These are phyloP conservation scores for Solanum paucissectum DNA, from an alignment of 257 asterid genomes.

Conservation along the genomic window DNA sequence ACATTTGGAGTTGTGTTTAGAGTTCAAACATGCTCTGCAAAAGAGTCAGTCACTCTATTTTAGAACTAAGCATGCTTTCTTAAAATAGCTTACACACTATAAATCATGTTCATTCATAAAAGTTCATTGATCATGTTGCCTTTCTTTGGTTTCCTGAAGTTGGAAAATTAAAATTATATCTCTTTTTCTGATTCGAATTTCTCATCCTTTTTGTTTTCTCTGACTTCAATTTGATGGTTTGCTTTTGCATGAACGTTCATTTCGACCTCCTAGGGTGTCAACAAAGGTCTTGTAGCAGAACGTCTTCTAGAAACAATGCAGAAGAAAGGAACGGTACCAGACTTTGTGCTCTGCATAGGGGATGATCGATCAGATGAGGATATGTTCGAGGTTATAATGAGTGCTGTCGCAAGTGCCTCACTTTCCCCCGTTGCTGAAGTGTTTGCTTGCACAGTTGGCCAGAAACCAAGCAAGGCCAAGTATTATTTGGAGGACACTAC, in stretches of 20 bases:
- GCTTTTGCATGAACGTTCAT: neutral
- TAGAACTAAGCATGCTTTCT: neutral
- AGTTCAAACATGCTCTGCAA: neutral
- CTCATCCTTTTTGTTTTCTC: neutral
- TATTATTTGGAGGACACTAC: constrained; percentile 60
- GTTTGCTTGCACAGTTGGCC: constrained; percentile 77
- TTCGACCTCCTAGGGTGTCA: constrained; percentile 43
- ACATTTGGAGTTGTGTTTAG: neutral
- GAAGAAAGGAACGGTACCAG: constrained; percentile 46
- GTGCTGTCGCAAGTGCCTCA: constrained; percentile 40
- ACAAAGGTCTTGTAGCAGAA: constrained; percentile 65
- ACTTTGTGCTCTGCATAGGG: constrained; percentile 75
- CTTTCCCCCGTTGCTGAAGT: constrained; percentile 76
- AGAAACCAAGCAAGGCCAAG: constrained; percentile 74
- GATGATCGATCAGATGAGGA: constrained; percentile 85
- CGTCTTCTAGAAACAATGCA: constrained; percentile 46
- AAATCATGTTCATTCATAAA: neutral
- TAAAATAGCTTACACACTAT: neutral
- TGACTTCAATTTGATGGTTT: neutral
- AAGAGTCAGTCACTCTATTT: neutral
- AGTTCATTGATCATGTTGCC: neutral
- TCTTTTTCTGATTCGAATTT: neutral
- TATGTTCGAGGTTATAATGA: constrained; percentile 78
- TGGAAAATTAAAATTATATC: neutral
- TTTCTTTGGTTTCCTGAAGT: neutral